Evolutionary conservation across 495 filamentous ascomycete genomes (phyloP), one percentile per base, ranked within the genome.

Genomic region (Aspergillus steynii): DNA sequence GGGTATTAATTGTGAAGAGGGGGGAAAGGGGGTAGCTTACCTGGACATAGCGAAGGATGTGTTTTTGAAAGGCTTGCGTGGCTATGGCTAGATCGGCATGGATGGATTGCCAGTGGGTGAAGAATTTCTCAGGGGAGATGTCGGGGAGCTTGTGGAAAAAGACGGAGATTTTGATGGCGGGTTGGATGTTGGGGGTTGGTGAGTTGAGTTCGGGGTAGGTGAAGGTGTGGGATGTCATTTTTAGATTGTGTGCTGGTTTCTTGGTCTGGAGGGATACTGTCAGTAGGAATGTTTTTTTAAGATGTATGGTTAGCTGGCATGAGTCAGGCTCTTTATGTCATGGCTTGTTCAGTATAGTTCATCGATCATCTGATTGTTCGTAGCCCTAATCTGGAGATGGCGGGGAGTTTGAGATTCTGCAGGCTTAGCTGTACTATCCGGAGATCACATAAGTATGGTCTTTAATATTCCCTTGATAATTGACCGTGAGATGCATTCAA

Each of bases 121-220:
- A 56, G 53, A 61, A 61, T 4, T 14, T 45, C 53, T 61, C 53
- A 31, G 20, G 31, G 3, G 45, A 31, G 29, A 61, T 47, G 14
- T 27, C 29, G 8, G 51, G 46, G 10, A 5, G 28, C 28, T 61
- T 61, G 4, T 26, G 37, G 54, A 61, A 61, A 27, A 56, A 53
- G 29, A 61, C 29, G 5, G 60, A 61, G 10, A 61, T 45, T 56
- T 56, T 61, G 47, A 61, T 61, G 5, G 53, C 60, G 25, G 53
- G 60, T 46, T 61, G 60, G 52, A 61, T 50, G 53, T 61, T 56
- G 29, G 49, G 58, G 3, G 58, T 50, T 5, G 28, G 32, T 10
- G 26, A 60, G 32, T 6, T 53, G 58, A 60, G 48, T n/a, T 53
- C 10, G 29, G 31, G 29, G 27, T 47, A 25, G 15, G 6, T 53